Evolutionary conservation across 345 rosid species (phyloP).

Genomic region (Citrus maxima): DNA sequence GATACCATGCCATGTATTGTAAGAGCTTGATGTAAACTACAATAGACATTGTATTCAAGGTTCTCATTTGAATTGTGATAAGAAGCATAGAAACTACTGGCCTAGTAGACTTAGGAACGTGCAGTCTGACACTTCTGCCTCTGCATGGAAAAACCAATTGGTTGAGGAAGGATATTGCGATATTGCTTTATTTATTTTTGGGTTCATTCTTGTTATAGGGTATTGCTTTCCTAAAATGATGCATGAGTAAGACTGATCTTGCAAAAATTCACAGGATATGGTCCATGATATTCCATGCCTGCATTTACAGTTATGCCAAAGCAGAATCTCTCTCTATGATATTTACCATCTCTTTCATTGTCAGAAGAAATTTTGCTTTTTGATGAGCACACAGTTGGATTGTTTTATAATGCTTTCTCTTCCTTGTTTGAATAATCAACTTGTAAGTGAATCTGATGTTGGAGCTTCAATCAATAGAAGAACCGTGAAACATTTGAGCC

Average conservation of each 20-base stretch:
- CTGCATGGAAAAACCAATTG: background rate
- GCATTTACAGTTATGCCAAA: background rate
- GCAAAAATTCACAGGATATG: background rate
- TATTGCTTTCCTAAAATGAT: background rate
- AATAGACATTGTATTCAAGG: background rate
- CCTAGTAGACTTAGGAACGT: background rate
- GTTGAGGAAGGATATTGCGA: background rate
- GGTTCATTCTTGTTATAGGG: background rate
- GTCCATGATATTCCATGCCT: background rate
- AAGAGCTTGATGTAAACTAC: background rate
- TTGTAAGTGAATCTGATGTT: slow-evolving; percentile 17
- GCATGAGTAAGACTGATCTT: background rate
- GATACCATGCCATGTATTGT: background rate
- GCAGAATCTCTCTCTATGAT: slow-evolving; percentile 1
- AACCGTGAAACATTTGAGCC: slow-evolving; percentile 80
- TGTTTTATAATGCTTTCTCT: background rate
- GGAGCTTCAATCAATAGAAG: slow-evolving; percentile 42
- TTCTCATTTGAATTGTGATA: background rate
- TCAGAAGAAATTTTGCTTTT: background rate
- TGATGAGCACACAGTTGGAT: slow-evolving; percentile 1
- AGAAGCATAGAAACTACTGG: background rate
- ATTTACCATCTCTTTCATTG: background rate
- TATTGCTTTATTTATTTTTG: background rate
- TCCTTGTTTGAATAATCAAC: background rate
- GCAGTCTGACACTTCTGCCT: background rate